Percentiles rank a stretch among this genome's conserved stretches.
These are phyloP conservation scores for Neltuma alba DNA, from an alignment of 306 rosid genomes.

Conservation along the genomic window DNA sequence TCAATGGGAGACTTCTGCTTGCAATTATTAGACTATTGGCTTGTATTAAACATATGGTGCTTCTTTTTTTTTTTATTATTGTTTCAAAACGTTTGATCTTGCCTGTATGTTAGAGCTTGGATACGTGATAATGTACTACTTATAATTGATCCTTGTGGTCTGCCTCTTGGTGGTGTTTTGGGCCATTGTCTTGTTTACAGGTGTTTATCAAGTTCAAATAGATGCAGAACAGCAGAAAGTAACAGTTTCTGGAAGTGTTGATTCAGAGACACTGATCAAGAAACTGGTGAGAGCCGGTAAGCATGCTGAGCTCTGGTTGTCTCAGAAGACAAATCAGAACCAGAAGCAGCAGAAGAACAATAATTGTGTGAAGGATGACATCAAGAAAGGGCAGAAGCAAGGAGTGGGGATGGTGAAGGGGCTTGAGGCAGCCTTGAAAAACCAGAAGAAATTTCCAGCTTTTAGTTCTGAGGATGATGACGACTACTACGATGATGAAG, in stretches of 20 bases:
- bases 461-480: constrained; percentile 60
- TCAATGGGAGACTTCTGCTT: too few relatives aligned
- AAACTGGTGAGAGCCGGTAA: constrained; percentile 79
- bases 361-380: constrained; percentile 52
- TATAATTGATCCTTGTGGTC: background rate
- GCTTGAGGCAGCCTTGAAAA: constrained; percentile 54
- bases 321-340: constrained; percentile 58
- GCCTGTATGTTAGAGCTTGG: background rate
- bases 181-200: constrained; percentile 33
- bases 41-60: background rate
- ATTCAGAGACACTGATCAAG: constrained; percentile 73
- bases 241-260: constrained; percentile 78
- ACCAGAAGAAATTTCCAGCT: constrained; percentile 55
- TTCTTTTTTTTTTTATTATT: background rate
- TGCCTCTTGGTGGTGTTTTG: background rate
- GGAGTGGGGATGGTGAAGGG: constrained; percentile 44
- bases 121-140: background rate
- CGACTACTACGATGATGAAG: constrained; percentile 46
- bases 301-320: constrained; percentile 73
- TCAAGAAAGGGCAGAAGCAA: constrained; percentile 60
- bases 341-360: constrained; percentile 61
- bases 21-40: background rate
- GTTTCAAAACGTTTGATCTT: background rate
- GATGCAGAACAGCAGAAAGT: constrained; percentile 89
- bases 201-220: constrained; percentile 79